A percentile compares a stretch with the other conserved stretches of the same genome.
Evolutionary conservation across 768 basidiomycete genomes (phyloP).

Genomic region (Terana coerulea): DNA sequence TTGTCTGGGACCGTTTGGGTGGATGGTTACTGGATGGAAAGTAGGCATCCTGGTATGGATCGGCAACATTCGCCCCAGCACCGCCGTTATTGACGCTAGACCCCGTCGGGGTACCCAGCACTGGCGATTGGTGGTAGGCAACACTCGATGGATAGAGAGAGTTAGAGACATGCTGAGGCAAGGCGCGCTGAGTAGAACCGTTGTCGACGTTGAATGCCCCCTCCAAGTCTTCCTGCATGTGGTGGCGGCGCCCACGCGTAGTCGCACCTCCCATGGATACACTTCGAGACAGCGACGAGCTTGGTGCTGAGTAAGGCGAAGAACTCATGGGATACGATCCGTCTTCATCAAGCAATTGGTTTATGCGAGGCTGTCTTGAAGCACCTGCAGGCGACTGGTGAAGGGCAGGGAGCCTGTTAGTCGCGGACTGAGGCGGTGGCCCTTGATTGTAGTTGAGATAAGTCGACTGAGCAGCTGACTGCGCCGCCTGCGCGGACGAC

Average conservation of each 20-base stretch:
- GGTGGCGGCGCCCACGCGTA: slow-evolving; percentile 58
- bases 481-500: slow-evolving; percentile 61
- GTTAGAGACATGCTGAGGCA: slow-evolving; percentile 25
- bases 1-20: slow-evolving; percentile 53
- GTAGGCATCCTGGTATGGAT: slow-evolving; percentile 59
- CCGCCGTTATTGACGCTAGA: slow-evolving; percentile 25
- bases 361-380: slow-evolving; percentile 56
- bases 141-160: slow-evolving; percentile 58
- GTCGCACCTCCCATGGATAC: slow-evolving; percentile 53
- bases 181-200: slow-evolving; percentile 29
- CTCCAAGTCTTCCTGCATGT: slow-evolving; percentile 68
- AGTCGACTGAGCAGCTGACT: slow-evolving; percentile 39
- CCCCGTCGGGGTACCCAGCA: slow-evolving; percentile 23
- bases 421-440: slow-evolving; percentile 42
- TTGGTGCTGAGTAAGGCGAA: slow-evolving; percentile 49
- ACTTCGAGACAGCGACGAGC: slow-evolving; percentile 58
- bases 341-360: slow-evolving; percentile 67
- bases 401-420: slow-evolving; percentile 44
- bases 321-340: slow-evolving; percentile 36
- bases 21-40: slow-evolving; percentile 48
- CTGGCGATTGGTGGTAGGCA: slow-evolving; percentile 51
- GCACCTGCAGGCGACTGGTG: slow-evolving; percentile 43
- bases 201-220: slow-evolving; percentile 41
- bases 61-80: slow-evolving; percentile 37
- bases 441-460: slow-evolving; percentile 48